phyloP scores from a whole-genome alignment of 1,284 basidiomycete genomes.

The Pseudozyma pruni region DNA sequence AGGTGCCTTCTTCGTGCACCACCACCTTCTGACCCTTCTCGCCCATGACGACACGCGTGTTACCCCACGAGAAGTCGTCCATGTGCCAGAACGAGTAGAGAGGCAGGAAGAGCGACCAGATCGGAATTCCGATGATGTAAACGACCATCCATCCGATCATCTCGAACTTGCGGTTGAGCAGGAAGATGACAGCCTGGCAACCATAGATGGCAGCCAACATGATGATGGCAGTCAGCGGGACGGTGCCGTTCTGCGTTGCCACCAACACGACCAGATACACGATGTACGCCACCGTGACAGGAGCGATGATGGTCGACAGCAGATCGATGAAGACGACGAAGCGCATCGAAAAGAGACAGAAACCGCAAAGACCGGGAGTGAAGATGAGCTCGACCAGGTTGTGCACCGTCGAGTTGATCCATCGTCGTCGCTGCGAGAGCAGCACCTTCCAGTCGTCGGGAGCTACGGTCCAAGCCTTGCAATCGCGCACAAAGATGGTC shows the following conservation, averaged over 20 bases:
- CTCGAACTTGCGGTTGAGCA: conserved; percentile 68
- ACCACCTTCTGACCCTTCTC: conserved; percentile 86
- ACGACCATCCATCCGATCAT: conserved; percentile 66
- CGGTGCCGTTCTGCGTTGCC: conserved; percentile 49
- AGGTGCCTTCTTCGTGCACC: conserved; percentile 93
- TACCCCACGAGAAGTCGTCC: conserved; percentile 97
- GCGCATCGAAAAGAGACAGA: conserved; percentile 93
- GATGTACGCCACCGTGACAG: conserved; percentile 82
- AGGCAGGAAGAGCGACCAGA: conserved; percentile 91
- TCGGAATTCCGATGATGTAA: conserved; percentile 79
- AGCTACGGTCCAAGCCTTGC: conserved; percentile 75
- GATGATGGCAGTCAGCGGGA: conserved; percentile 77
- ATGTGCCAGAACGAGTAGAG: conserved; percentile 98
- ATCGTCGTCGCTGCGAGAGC: conserved; percentile 95
- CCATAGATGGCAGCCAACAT: conserved; percentile 95
- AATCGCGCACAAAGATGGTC: conserved; percentile 93
- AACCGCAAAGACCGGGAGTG: conserved; percentile 91
- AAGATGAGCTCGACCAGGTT: conserved; percentile 93
- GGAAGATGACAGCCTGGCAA: conserved; percentile 69
- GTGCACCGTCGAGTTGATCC: conserved; percentile 99
- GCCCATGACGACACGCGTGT: conserved; percentile 89
- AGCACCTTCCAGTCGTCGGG: conserved; percentile 87
- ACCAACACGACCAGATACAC: conserved; percentile 72
- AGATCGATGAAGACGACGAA: conserved; percentile 97
- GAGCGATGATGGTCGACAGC: conserved; percentile 79